Evolutionary conservation across 352 stramenopile genomes (phyloP), one percentile per base, ranked within the genome.

Genomic region (Globisporangium recalcitrans): DNA sequence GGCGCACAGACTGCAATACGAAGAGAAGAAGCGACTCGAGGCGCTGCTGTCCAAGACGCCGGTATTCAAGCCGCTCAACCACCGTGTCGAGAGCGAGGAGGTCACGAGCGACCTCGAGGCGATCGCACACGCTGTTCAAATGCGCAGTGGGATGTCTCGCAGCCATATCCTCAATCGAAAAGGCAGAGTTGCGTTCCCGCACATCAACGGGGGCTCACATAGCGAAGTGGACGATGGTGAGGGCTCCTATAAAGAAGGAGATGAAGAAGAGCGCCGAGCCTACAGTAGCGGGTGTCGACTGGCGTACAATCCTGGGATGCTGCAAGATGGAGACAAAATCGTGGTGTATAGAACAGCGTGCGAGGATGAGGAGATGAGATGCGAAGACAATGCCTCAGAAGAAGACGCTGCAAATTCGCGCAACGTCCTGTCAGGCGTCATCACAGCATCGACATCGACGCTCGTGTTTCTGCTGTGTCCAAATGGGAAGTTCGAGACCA

Each of bases 21-120:
- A 80, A 21, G 77, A 89, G 68, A 85, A 86, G 67, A 82, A 82
- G 60, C 64, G 73, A 6, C 70, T 89, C 6, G 78, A 85, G 44
- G 63, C 63, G 47, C 52, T 89, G 19, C 68, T 89, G 58, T 74
- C 74, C 0, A 68, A 77, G 19, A 60, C 72, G n/a, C 77, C 70
- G 1, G 72, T 89, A 14, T 89, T 89, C 58, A 52, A 68, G 47
- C 72, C 66, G 21, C 74, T 80, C 8, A 66, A 73, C 32, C 72
- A 79, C 49, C 70, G 67, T n/a, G 51, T 80, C 26, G 60, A 60
- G 44, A 21, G 56, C 1, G 16, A 72, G 8, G 70, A 87, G 16
- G 71, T 79, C 21, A 52, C 60, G 19, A 58, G 60, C 21, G 80
- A 89, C 52, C 29, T 89, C 47, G 55, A 67, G n/a, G 56, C 64